These are phyloP conservation scores for Malassezia equina DNA, from an alignment of 1,284 basidiomycete species.

Conservation along the genomic window DNA sequence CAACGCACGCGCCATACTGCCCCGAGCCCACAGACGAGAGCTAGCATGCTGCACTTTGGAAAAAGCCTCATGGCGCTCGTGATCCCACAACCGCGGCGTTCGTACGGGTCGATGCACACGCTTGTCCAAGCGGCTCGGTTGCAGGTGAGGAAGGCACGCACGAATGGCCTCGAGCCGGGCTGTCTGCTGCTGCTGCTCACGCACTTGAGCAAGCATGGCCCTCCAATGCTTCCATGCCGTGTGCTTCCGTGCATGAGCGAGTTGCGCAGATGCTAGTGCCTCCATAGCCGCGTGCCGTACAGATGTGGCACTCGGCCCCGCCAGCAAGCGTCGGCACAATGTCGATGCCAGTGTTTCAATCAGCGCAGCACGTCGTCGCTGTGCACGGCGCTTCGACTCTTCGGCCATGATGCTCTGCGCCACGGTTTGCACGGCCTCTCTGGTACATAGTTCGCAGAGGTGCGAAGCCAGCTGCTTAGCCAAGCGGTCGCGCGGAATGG, in stretches of 20 bases:
- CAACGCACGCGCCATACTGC: neutral
- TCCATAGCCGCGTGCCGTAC: neutral
- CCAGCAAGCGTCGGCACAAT: neutral
- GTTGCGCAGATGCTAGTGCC: neutral
- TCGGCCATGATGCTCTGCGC: neutral
- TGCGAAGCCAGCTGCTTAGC: neutral
- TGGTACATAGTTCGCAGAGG: neutral
- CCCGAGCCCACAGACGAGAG: neutral
- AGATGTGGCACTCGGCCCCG: neutral
- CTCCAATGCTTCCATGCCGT: slow-evolving; percentile 1
- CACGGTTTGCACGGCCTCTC: neutral
- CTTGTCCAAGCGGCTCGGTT: neutral
- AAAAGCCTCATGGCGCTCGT: neutral
- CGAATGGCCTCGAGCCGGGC: slow-evolving; percentile 10
- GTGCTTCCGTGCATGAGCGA: neutral
- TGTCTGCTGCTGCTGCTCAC: slow-evolving; percentile 6
- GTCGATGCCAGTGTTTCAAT: neutral
- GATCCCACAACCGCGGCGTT: neutral
- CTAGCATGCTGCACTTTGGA: neutral
- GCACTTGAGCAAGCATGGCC: neutral
- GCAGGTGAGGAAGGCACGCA: neutral
- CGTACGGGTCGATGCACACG: neutral
- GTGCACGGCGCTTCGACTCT: slow-evolving; percentile 1
- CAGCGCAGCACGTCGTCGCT: neutral
- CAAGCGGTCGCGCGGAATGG: neutral